Conservation (phyloP, 768 basidiomycete genomes). For the Amylocystis lapponica region DNA sequence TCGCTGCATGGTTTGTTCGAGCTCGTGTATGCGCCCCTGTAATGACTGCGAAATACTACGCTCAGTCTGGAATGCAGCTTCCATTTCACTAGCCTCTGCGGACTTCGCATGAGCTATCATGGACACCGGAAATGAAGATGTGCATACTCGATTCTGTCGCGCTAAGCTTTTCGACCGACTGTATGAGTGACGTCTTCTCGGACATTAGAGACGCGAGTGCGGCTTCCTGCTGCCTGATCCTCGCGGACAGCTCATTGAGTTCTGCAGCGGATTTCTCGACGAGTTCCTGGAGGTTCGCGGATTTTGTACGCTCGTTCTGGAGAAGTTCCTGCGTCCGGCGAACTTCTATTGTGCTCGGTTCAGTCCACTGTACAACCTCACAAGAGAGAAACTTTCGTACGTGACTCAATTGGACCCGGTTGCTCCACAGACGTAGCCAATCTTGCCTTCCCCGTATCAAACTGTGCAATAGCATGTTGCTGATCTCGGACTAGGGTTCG, state of each 20-base stretch:
- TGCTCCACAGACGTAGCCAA: slow-evolving; percentile 45
- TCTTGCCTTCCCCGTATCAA: slow-evolving; percentile 46
- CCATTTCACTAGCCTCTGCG: too few species aligned
- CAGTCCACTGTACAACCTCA: slow-evolving; percentile 2
- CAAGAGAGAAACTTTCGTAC: slow-evolving; percentile 34
- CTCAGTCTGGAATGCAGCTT: slow-evolving; percentile 2
- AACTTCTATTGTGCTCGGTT: too few species aligned
- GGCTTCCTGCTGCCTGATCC: slow-evolving; percentile 10
- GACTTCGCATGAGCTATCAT: too few species aligned
- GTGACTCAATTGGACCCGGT: slow-evolving; percentile 51
- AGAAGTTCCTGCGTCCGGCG: too few species aligned
- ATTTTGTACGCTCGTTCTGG: too few species aligned
- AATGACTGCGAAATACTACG: slow-evolving; percentile 5
- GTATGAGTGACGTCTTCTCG: slow-evolving; percentile 3
- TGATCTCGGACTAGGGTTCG: slow-evolving; percentile 45
- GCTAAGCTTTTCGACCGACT: slow-evolving; percentile 1
- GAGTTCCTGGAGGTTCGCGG: too few species aligned
- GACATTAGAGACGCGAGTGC: slow-evolving; percentile 5
- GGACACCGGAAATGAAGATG: neutral
- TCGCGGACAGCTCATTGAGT: too few species aligned
- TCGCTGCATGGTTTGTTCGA: slow-evolving; percentile 17
- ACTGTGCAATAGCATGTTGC: slow-evolving; percentile 67
- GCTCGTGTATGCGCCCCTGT: slow-evolving; percentile 11
- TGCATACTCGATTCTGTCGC: slow-evolving; percentile 9
- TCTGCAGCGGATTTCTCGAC: too few species aligned